phyloP scores from a whole-genome alignment of 352 stramenopile genomes.

The Phytopythium litorale region DNA sequence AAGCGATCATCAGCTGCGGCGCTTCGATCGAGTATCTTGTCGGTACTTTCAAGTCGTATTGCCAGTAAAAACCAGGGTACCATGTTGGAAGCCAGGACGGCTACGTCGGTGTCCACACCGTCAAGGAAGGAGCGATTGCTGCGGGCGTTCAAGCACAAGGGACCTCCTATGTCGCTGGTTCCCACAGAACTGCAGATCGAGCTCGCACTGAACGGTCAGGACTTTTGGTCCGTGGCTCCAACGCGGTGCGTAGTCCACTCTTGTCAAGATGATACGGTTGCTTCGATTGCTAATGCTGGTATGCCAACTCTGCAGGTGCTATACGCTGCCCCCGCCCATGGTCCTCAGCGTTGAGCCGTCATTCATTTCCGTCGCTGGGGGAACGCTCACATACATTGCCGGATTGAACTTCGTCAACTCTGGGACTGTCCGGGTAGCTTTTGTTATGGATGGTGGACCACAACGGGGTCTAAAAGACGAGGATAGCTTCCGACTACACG shows the following conservation, averaged over 20 bases:
- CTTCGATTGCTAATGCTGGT: not conserved
- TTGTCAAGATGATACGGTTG: not conserved
- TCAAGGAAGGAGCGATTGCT: conserved; percentile 48
- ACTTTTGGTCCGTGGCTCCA: conserved; percentile 51
- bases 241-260: conserved; percentile 8
- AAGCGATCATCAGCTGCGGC: not conserved
- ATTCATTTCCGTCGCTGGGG: conserved; percentile 39
- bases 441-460: conserved; percentile 15
- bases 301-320: conserved; percentile 13
- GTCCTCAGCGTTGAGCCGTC: conserved; percentile 33
- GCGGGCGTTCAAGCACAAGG: conserved; percentile 37
- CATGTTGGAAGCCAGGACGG: not conserved
- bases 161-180: conserved; percentile 21
- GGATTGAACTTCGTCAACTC: conserved; percentile 54
- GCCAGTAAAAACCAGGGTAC: conserved; percentile 6
- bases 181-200: conserved; percentile 53
- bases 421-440: conserved; percentile 36
- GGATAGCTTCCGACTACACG: not conserved
- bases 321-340: conserved; percentile 30
- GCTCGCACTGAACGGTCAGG: conserved; percentile 60
- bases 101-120: not conserved
- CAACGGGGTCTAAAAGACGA: not conserved
- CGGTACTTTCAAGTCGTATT: conserved; percentile 34
- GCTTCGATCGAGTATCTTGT: conserved; percentile 48
- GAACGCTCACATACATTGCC: conserved; percentile 32